Base-by-base conservation (phyloP, 768 basidiomycete genomes). In the Rhizopogon vinicolor region DNA sequence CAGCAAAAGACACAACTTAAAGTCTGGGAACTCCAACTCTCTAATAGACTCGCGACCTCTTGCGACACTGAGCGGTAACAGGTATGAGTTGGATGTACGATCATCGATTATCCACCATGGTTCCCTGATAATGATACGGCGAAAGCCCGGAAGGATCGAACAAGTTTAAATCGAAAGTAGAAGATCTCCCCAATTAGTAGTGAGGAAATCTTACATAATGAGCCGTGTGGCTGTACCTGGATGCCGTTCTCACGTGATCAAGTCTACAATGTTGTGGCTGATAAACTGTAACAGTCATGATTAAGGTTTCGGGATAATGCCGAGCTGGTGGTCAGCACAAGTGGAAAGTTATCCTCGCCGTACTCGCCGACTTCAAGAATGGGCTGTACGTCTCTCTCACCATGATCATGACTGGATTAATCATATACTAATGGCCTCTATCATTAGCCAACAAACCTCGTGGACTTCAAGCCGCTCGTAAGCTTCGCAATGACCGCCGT, bases 381-480 rank as follows among this genome's bases (percentile, higher is more conserved):
- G 89, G 89, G 89, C 82, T 91, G 89, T 88, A 83, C 66, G 89
- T 87, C 65, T 68, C 52, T 55, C 57, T 56, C 57, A 57, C 54
- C 43, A n/a, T 16, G 19, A 35, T 37, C 33, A 37, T 9, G 7
- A 49, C 9, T 25, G 14, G 14, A 49, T 16, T 9, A 48, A 22
- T 6, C 14, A 39, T 49, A 14, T 37, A 49, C 48, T 49, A 25
- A 49, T 25, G 9, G 3, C 19, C 14, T 37, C 19, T 49, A 37
- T 14, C 35, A 53, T 41, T 57, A 95, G 93, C 94, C 72, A 94
- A 95, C 85, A 97, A 98, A 91, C 95, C 95, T 72, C 90, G 95
- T 81, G 95, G 95, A 78, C 86, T 98, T 69, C 93, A 96, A 81
- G 96, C 96, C 67, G 96, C 94, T 70, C 91, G 97, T 76, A 98